phyloP scores from a whole-genome alignment of 2,329 filamentous ascomycete species.

The Emericellopsis cladophorae region DNA sequence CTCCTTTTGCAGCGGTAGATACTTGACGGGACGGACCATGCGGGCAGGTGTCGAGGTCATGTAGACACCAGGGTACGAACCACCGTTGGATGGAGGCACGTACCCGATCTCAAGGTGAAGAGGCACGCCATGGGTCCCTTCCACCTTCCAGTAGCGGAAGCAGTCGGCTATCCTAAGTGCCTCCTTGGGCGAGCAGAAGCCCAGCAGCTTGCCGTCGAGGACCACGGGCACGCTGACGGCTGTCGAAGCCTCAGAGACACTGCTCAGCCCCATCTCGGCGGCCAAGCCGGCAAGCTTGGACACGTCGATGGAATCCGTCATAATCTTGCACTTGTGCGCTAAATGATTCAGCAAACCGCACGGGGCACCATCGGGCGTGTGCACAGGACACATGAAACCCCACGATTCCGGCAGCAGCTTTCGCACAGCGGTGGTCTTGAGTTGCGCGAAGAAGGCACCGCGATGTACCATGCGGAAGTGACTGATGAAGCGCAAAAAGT shows the following conservation, averaged over 20 bases:
- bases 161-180: slow-evolving; percentile 74
- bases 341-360: slow-evolving; percentile 93
- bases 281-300: slow-evolving; percentile 64
- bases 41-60: slow-evolving; percentile 76
- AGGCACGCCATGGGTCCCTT: slow-evolving; percentile 70
- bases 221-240: slow-evolving; percentile 81
- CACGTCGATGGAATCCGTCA: slow-evolving; percentile 62
- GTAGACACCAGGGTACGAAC: slow-evolving; percentile 94
- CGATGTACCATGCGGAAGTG: slow-evolving; percentile 99
- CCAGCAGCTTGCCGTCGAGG: slow-evolving; percentile 79
- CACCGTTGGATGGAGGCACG: slow-evolving; percentile 74
- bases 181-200: slow-evolving; percentile 79
- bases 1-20: slow-evolving; percentile 71
- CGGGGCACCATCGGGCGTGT: slow-evolving; percentile 91
- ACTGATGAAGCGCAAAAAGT: slow-evolving; percentile 95
- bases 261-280: slow-evolving; percentile 66
- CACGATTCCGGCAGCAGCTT: slow-evolving; percentile 94
- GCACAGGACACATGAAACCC: slow-evolving; percentile 95
- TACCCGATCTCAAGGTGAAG: slow-evolving; percentile 82
- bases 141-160: slow-evolving; percentile 89
- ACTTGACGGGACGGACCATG: slow-evolving; percentile 88
- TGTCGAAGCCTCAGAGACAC: slow-evolving; percentile 63
- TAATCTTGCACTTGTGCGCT: slow-evolving; percentile 85
- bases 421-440: slow-evolving; percentile 94
- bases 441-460: slow-evolving; percentile 95